Percentiles rank a stretch among this genome's conserved stretches.
phyloP scores from a whole-genome alignment of 2,329 filamentous ascomycete species.

The Sclerotinia spermophila region DNA sequence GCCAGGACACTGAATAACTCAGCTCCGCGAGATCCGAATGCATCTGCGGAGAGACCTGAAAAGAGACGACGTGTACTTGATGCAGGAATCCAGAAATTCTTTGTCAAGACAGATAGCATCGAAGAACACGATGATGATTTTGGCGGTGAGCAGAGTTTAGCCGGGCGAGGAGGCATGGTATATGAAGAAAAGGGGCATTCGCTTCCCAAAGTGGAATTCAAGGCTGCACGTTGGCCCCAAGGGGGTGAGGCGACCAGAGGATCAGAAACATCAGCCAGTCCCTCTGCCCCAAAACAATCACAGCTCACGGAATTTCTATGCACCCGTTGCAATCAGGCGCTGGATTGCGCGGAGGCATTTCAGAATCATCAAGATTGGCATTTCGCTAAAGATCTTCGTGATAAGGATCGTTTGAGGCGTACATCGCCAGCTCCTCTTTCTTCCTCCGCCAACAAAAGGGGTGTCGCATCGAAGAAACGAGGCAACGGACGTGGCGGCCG shows the following conservation, averaged over 20 bases:
- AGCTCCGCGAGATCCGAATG: slow-evolving; percentile 24
- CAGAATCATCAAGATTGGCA: slow-evolving; percentile 92
- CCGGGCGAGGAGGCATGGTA: slow-evolving; percentile 20
- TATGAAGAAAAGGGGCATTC: slow-evolving; percentile 22
- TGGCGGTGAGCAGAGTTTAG: slow-evolving; percentile 30
- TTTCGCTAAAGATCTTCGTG: slow-evolving; percentile 81
- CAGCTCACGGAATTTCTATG: slow-evolving; percentile 49
- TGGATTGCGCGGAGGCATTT: slow-evolving; percentile 55
- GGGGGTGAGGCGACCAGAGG: slow-evolving; percentile 36
- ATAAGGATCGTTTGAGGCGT: slow-evolving; percentile 36
- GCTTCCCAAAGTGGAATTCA: background rate
- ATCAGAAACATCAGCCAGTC: slow-evolving; percentile 23
- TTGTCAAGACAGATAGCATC: slow-evolving; percentile 31
- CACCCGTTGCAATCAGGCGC: slow-evolving; percentile 59
- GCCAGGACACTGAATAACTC: slow-evolving; percentile 49
- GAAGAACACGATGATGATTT: slow-evolving; percentile 34
- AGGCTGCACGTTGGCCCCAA: slow-evolving; percentile 22
- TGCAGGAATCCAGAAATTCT: slow-evolving; percentile 34
- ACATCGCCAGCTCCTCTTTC: slow-evolving; percentile 18
- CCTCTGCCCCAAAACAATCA: slow-evolving; percentile 36
- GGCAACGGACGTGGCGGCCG: slow-evolving; percentile 23
- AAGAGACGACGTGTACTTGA: slow-evolving; percentile 36
- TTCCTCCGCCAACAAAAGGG: slow-evolving; percentile 36
- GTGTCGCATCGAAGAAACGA: slow-evolving; percentile 33
- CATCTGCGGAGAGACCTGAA: slow-evolving; percentile 30